phyloP scores from a whole-genome alignment of 305 asterid species.

The Ajuga reptans region DNA sequence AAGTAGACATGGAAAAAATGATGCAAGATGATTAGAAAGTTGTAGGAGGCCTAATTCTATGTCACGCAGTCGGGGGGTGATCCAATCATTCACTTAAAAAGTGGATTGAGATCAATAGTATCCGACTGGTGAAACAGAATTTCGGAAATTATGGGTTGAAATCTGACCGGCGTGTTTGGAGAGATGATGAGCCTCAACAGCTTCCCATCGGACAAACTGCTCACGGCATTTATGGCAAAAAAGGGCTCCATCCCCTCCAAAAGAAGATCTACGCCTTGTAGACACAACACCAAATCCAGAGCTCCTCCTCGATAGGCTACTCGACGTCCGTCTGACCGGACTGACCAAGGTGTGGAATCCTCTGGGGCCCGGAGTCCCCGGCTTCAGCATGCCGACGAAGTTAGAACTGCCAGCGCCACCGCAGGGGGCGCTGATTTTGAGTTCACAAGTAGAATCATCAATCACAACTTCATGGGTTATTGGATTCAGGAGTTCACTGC shows the following conservation, averaged over 20 bases:
- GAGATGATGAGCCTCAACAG: slow-evolving; percentile 74
- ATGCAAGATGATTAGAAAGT: too few relatives aligned
- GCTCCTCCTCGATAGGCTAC: slow-evolving; percentile 48
- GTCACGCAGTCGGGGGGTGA: too few relatives aligned
- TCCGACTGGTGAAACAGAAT: too few relatives aligned
- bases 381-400: slow-evolving; percentile 51
- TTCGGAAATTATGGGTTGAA: neutral
- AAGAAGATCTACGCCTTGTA: slow-evolving; percentile 41
- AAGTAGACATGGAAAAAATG: too few relatives aligned
- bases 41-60: too few relatives aligned
- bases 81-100: too few relatives aligned
- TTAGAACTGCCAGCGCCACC: slow-evolving; percentile 26
- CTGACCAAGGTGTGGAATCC: slow-evolving; percentile 32
- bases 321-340: slow-evolving; percentile 53
- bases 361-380: slow-evolving; percentile 71
- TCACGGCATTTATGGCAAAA: slow-evolving; percentile 77
- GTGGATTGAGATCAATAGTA: too few relatives aligned
- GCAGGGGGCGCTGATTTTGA: slow-evolving; percentile 42
- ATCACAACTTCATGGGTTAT: slow-evolving; percentile 74
- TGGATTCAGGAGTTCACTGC: slow-evolving; percentile 81
- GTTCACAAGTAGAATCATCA: slow-evolving; percentile 61
- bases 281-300: slow-evolving; percentile 44
- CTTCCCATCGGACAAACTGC: slow-evolving; percentile 59
- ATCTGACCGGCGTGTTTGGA: slow-evolving; percentile 77
- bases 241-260: slow-evolving; percentile 46